phyloP scores from a whole-genome alignment of 805 yeast species.

The Pichia phayaonensis region DNA sequence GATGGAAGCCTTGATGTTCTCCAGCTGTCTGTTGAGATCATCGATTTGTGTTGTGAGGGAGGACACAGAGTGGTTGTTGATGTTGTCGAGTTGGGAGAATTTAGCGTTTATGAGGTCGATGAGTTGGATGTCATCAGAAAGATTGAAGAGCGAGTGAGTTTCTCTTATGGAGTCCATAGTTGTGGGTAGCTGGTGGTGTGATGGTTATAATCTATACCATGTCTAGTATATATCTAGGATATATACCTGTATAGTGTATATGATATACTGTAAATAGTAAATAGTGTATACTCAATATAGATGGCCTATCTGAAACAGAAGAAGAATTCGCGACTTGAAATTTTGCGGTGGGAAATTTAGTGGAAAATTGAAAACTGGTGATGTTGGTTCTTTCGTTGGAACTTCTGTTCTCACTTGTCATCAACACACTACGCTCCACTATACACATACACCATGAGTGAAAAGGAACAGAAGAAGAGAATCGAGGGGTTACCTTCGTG shows the following conservation, averaged over 20 bases:
- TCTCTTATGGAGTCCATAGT: background rate
- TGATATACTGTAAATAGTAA: too few relatives aligned
- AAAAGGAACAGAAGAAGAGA: slow-evolving; percentile 23
- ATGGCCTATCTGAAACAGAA: too few relatives aligned
- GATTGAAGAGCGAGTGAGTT: background rate
- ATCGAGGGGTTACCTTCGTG: slow-evolving; percentile 52
- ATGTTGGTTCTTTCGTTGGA: too few relatives aligned
- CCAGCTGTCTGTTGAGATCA: slow-evolving; percentile 6
- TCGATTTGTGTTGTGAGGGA: background rate
- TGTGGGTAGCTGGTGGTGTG: background rate
- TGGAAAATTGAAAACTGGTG: too few relatives aligned
- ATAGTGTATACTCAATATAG: too few relatives aligned
- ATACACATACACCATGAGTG: background rate
- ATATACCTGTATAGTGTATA: too few relatives aligned
- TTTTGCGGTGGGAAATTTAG: too few relatives aligned
- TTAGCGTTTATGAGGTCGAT: background rate
- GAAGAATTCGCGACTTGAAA: too few relatives aligned
- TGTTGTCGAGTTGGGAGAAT: background rate
- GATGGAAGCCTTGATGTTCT: slow-evolving; percentile 5
- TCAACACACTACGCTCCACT: too few relatives aligned
- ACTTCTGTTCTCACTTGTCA: background rate
- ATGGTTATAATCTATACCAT: too few relatives aligned
- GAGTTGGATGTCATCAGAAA: slow-evolving; percentile 1
- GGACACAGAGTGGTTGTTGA: background rate
- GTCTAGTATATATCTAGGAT: too few relatives aligned